Conservation (phyloP, 108 stramenopile genomes). For the Pseudonitzschia multistriata region DNA sequence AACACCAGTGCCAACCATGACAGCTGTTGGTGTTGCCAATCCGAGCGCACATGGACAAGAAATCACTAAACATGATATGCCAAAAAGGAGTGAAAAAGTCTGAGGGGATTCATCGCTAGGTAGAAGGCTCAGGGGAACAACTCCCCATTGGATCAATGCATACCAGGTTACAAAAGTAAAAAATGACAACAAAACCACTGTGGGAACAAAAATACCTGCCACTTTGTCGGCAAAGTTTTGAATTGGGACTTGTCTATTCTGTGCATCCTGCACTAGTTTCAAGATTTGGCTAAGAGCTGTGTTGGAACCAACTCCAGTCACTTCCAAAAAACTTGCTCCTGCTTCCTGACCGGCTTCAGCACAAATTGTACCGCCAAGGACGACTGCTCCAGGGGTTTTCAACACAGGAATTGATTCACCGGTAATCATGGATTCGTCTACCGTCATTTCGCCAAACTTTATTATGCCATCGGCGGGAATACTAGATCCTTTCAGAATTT, state of each 20-base stretch:
- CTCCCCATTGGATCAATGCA: slow-evolving; percentile 29
- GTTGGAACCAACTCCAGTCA: slow-evolving; percentile 73
- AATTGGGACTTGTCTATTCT: slow-evolving; percentile 86
- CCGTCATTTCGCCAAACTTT: slow-evolving; percentile 65
- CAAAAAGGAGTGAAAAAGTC: slow-evolving; percentile 52
- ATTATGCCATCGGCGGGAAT: slow-evolving; percentile 84
- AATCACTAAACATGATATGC: slow-evolving; percentile 90
- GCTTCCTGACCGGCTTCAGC: slow-evolving; percentile 31
- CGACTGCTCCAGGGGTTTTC: slow-evolving; percentile 60
- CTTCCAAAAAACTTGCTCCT: slow-evolving; percentile 55
- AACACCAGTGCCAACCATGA: slow-evolving; percentile 84
- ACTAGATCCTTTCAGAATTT: slow-evolving; percentile 69
- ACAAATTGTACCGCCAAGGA: slow-evolving; percentile 72
- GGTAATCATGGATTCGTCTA: slow-evolving; percentile 92
- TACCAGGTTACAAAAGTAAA: slow-evolving; percentile 76
- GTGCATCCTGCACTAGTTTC: slow-evolving; percentile 94
- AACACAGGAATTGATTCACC: slow-evolving; percentile 90
- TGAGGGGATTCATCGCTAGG: slow-evolving; percentile 37
- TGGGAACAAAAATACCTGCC: slow-evolving; percentile 89
- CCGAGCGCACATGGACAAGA: slow-evolving; percentile 97
- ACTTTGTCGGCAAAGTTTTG: slow-evolving; percentile 90
- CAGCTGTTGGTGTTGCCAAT: slow-evolving; percentile 97
- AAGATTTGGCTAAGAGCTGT: slow-evolving; percentile 84
- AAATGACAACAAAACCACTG: slow-evolving; percentile 64
- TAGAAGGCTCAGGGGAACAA: slow-evolving; percentile 26